phyloP scores from a whole-genome alignment of 768 basidiomycete species.

The Chlorophyllum brunneum region DNA sequence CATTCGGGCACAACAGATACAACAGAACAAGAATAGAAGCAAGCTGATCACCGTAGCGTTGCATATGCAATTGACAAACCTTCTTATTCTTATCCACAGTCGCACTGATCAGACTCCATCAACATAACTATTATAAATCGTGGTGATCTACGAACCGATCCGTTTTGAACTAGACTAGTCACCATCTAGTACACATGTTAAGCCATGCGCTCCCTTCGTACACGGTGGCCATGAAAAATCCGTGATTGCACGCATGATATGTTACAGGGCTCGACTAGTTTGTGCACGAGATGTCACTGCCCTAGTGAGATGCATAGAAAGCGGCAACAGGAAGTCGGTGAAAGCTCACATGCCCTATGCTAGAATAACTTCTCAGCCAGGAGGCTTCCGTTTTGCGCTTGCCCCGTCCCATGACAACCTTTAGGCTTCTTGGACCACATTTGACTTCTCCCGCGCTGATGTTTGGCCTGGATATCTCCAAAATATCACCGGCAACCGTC shows the following conservation, averaged over 20 bases:
- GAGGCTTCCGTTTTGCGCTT: background rate
- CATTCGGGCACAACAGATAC: background rate
- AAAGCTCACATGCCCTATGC: background rate
- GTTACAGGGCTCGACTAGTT: too few relatives aligned
- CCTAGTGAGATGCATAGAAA: too few relatives aligned
- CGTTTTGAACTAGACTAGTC: background rate
- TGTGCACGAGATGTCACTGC: too few relatives aligned
- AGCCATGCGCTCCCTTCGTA: too few relatives aligned
- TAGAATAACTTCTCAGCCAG: background rate
- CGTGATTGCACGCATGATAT: too few relatives aligned
- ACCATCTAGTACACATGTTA: too few relatives aligned
- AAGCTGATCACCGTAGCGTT: conserved; percentile 1
- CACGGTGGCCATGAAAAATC: too few relatives aligned
- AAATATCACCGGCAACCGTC: conserved; percentile 9
- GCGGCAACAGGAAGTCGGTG: background rate
- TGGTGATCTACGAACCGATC: conserved; percentile 2
- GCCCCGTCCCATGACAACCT: conserved; percentile 6
- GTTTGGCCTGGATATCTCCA: background rate
- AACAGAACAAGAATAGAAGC: conserved; percentile 3
- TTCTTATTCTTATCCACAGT: conserved; percentile 6
- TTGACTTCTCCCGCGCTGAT: background rate
- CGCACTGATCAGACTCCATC: background rate
- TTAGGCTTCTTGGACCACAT: background rate
- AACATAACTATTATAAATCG: background rate
- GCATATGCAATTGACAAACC: background rate